phyloP scores from a whole-genome alignment of 169 alveolate species.

The Cryptosporidium meleagridis region DNA sequence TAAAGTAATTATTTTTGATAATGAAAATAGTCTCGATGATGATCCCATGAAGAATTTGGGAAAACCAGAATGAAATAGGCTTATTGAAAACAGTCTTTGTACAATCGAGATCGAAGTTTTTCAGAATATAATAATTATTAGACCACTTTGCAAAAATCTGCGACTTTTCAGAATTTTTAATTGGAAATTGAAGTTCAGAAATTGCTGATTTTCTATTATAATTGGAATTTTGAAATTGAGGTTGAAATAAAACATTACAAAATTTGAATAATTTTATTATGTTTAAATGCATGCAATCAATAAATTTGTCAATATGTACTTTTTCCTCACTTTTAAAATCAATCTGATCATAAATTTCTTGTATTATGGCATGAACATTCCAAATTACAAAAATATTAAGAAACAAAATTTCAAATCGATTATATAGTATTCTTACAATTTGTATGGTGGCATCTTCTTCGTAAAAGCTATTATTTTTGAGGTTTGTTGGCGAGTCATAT shows the following conservation, averaged over 20 bases:
- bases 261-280: not conserved
- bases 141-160: constrained; percentile 27
- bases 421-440: constrained; percentile 12
- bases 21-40: constrained; percentile 13
- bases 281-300: not conserved
- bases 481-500: not conserved
- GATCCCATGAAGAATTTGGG: constrained; percentile 45
- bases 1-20: constrained; percentile 6
- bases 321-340: not conserved
- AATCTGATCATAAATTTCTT: not conserved
- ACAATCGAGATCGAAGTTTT: constrained; percentile 41
- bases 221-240: not conserved
- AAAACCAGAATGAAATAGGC: constrained; percentile 32
- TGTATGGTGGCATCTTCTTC: constrained; percentile 51
- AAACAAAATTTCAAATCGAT: constrained; percentile 28
- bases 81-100: constrained; percentile 7
- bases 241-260: not conserved
- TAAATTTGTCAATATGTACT: not conserved
- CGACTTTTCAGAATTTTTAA: constrained; percentile 4
- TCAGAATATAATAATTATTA: constrained; percentile 7
- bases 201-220: not conserved
- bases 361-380: constrained; percentile 17
- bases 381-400: constrained; percentile 45
- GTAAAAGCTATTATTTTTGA: not conserved
- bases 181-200: constrained; percentile 35